Evolutionary conservation across 805 yeast genomes (phyloP).

Genomic region (Middelhovenomyces tepae): DNA sequence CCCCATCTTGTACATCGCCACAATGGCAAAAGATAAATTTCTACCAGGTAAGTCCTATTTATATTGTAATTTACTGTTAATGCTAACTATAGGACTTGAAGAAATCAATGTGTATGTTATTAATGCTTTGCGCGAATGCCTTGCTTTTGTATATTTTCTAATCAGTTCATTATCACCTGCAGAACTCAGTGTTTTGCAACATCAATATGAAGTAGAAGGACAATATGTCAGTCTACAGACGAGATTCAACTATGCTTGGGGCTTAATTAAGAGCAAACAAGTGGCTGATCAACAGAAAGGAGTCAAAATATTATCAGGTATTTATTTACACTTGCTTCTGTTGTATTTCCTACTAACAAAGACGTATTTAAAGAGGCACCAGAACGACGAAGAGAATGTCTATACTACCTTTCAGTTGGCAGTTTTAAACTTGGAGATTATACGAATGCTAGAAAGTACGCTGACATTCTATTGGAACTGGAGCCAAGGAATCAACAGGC

Average conservation of each 20-base stretch:
- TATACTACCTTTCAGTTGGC: conserved; percentile 82
- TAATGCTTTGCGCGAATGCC: too few species aligned
- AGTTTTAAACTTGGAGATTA: conserved; percentile 84
- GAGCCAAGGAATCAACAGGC: conserved; percentile 88
- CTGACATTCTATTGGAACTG: conserved; percentile 62
- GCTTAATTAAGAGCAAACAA: conserved; percentile 63
- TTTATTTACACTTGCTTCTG: conserved; percentile 29
- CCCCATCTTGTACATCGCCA: too few species aligned
- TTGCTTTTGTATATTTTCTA: background rate
- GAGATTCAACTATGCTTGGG: conserved; percentile 95
- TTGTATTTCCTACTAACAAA: conserved; percentile 8
- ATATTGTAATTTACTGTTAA: background rate
- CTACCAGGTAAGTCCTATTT: conserved; percentile 2
- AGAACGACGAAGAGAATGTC: conserved; percentile 75
- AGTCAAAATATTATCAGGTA: conserved; percentile 55
- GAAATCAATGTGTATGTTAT: conserved; percentile 4
- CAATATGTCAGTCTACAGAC: conserved; percentile 77
- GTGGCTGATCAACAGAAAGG: conserved; percentile 69
- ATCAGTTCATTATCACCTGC: conserved; percentile 25
- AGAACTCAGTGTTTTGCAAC: conserved; percentile 65
- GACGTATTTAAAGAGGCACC: conserved; percentile 67
- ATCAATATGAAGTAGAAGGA: conserved; percentile 72
- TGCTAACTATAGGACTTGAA: conserved; percentile 1
- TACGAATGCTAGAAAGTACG: conserved; percentile 74
- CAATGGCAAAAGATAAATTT: background rate